Evolutionary conservation across 2,329 filamentous ascomycete species (phyloP), one percentile per base, ranked within the genome.

Genomic region (Ilyonectria destructans): DNA sequence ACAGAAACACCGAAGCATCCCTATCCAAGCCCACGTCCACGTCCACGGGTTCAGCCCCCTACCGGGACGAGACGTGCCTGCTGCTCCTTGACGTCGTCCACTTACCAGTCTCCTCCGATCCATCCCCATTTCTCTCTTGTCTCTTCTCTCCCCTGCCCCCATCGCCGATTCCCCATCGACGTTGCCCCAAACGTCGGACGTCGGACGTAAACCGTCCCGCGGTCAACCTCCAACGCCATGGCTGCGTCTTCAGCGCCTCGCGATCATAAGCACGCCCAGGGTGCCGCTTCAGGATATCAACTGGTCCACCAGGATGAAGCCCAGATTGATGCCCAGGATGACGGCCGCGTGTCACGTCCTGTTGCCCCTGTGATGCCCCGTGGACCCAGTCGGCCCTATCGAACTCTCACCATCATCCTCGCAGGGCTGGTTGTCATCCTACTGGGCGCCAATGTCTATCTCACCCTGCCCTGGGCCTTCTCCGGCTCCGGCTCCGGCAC

Each of bases 371-470:
- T 71, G 49, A 59, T 71, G 58, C 70, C 69, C 56, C 69, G 69
- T 26, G 69, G 64, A 3, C 64, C 77, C 19, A 75, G 75, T 58
- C 74, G 74, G 35, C 77, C 74, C 46, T 80, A 79, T 58, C 75
- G 78, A 40, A 73, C 74, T 33, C 76, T 77, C n/a, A 74, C 75
- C 49, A 68, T 80, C 26, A 66, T 77, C 64, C 74, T 83, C 9
- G 78, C 80, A 4, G 74, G 75, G 8, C 75, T 79, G 52, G 72
- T 83, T 10, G 69, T 83, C 54, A 43, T 83, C n/a, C 79, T 83
- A 8, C 73, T 83, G 17, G 80, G 76, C 12, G 74, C 78, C 48
- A 82, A 81, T 43, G 73, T 83, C 51, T 82, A 80, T 67, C 71
- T 79, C 33, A 79, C 78, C 17, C 75, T 82, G n/a, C 80, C 80